Evolutionary conservation across 257 asterid species (phyloP).

Genomic region (Jacaranda mimosifolia): DNA sequence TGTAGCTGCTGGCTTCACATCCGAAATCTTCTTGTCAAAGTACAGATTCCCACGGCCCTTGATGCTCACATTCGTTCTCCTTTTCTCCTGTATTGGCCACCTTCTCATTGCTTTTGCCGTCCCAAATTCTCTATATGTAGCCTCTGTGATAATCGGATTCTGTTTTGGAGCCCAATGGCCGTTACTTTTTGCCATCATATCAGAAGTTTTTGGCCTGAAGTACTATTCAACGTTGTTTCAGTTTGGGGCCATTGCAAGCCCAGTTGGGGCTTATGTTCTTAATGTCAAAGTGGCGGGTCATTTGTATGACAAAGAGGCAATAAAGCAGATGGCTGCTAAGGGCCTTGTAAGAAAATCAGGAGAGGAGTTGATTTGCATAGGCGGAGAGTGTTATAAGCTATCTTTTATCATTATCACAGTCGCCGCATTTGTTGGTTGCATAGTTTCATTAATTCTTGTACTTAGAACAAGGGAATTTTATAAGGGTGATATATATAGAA

Average conservation of each 20-base stretch:
- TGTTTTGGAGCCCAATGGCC: constrained; percentile 2
- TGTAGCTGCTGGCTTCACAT: neutral
- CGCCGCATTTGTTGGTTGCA: neutral
- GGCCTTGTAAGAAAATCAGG: neutral
- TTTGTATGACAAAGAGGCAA: neutral
- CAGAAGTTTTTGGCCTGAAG: neutral
- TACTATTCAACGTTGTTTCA: neutral
- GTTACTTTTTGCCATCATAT: neutral
- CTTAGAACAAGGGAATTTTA: constrained; percentile 1
- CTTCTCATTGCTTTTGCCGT: neutral
- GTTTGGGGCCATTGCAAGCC: neutral
- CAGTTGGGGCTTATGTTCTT: neutral
- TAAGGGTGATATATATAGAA: neutral
- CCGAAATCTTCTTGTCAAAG: neutral
- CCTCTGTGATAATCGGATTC: neutral
- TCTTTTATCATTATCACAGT: neutral
- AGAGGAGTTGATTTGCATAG: neutral
- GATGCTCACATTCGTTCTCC: neutral
- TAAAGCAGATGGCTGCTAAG: neutral
- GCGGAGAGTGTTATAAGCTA: neutral
- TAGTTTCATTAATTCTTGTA: neutral
- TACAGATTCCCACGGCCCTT: neutral
- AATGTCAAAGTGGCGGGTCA: neutral
- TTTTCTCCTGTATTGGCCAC: neutral
- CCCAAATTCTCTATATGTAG: neutral